Conservation (phyloP, 768 basidiomycete species). For the Boletus pseudo-olivaceus region DNA sequence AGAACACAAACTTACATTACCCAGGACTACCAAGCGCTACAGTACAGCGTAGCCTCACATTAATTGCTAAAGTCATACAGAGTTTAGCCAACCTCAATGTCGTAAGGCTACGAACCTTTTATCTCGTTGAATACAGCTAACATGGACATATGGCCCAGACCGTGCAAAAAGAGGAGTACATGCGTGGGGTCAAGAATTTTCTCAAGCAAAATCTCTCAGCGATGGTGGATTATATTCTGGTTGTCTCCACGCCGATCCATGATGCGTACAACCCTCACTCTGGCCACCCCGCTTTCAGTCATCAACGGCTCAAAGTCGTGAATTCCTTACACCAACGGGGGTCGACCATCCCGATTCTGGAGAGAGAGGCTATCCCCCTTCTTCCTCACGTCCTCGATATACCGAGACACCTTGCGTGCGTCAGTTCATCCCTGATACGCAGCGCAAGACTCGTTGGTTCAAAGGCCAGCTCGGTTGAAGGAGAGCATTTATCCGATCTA, state of each 20-base stretch:
- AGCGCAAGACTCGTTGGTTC: slow-evolving; percentile 45
- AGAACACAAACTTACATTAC: slow-evolving; percentile 9
- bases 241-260: slow-evolving; percentile 57
- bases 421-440: slow-evolving; percentile 75
- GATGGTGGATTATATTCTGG: slow-evolving; percentile 77
- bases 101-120: slow-evolving; percentile 38
- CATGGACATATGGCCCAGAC: slow-evolving; percentile 34
- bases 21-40: slow-evolving; percentile 62
- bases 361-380: slow-evolving; percentile 67
- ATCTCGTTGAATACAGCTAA: slow-evolving; percentile 1
- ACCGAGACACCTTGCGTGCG: slow-evolving; percentile 70
- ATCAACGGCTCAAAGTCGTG: slow-evolving; percentile 51
- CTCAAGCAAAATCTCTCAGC: slow-evolving; percentile 55
- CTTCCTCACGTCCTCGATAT: slow-evolving; percentile 76
- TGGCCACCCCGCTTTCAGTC: slow-evolving; percentile 35
- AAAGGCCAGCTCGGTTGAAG: slow-evolving; percentile 30
- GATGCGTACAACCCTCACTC: slow-evolving; percentile 26
- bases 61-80: slow-evolving; percentile 87
- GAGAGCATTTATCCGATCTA: slow-evolving; percentile 48
- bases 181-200: slow-evolving; percentile 75
- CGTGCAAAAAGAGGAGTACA: slow-evolving; percentile 75
- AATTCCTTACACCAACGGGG: slow-evolving; percentile 58
- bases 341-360: slow-evolving; percentile 50
- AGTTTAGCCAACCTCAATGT: slow-evolving; percentile 82
- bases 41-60: slow-evolving; percentile 75